These are phyloP conservation scores for Erodium maritimum DNA, from an alignment of 345 rosid genomes.

Conservation along the genomic window DNA sequence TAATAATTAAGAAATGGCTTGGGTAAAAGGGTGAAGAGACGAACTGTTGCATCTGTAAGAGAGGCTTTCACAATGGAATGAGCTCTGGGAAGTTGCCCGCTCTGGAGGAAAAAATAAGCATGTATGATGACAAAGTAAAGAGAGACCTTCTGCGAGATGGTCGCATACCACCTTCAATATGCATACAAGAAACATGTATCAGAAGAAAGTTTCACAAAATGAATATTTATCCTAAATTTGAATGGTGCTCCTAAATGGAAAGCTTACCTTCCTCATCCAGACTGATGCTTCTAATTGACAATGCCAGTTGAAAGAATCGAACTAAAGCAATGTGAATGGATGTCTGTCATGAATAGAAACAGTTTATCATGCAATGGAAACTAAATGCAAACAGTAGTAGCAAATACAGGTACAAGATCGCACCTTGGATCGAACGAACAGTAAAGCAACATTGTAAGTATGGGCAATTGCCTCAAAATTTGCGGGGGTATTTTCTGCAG, in stretches of 20 bases:
- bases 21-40: constrained; percentile 11
- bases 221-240: background rate
- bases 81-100: constrained; percentile 58
- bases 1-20: background rate
- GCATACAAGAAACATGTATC: constrained; percentile 16
- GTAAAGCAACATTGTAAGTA: constrained; percentile 48
- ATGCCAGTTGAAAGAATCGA: constrained; percentile 79
- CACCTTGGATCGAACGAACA: constrained; percentile 77
- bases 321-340: constrained; percentile 69
- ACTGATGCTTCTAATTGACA: constrained; percentile 67
- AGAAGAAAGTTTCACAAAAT: constrained; percentile 2
- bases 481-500: constrained; percentile 61
- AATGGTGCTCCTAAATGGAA: background rate
- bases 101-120: constrained; percentile 80
- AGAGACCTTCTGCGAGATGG: constrained; percentile 74
- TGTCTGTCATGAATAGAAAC: constrained; percentile 31
- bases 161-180: constrained; percentile 53
- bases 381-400: background rate
- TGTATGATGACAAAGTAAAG: constrained; percentile 73
- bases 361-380: background rate
- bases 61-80: constrained; percentile 54
- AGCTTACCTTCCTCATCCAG: constrained; percentile 54
- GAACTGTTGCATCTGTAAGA: constrained; percentile 52
- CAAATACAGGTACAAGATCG: constrained; percentile 12
- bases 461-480: constrained; percentile 85